Evolutionary conservation across 371 early-diverging fungal genomes (phyloP), one percentile per base, ranked within the genome.

Genomic region (Mortierella sp.): DNA sequence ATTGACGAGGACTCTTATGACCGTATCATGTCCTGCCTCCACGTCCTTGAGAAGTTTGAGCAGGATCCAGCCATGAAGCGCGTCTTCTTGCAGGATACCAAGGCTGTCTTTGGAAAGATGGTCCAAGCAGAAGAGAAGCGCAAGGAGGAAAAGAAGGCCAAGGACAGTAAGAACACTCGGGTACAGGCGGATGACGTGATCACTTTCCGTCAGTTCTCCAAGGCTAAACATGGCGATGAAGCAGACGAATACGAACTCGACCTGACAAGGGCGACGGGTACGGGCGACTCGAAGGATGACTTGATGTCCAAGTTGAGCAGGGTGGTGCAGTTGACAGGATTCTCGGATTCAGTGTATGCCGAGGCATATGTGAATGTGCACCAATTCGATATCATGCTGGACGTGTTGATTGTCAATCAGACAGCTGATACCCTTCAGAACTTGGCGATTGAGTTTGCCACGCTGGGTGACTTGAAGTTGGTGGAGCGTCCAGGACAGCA

Each of bases 351-450:
- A 2, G 95, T 99, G 8, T 99, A 99, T 76, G 98, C 97, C 3
- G 99, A 99, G 84, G 98, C 97, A 4, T 95, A 97, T 66, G 94
- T 98, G 26, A 95, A 87, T 58, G 96, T 97, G 23, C 96, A 95
- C 63, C 96, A 98, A 82, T 97, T 94, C 72, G 99, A 99, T 78
- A 97, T 99, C 71, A 79, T 96, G 55, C 88, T 98, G 67, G 98
- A 99, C 82, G 90, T 99, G 28, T 84, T 99, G 67, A 90, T 99
- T 62, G 98, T 99, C 58, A 99, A 99, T 81, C 99, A 99, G 83
- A 99, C 99, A 0, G 84, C 84, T 49, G 94, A 94, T 53, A 97
- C 98, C 28, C 85, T 99, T 63, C 98, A 98, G 81, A 97, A 98
- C 81, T 80, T 99, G 68, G 90, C 94, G 12, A 86, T 99, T 51